These are phyloP conservation scores for Pseudogymnoascus sp. DNA, from an alignment of 2,329 filamentous ascomycete species.

Conservation along the genomic window DNA sequence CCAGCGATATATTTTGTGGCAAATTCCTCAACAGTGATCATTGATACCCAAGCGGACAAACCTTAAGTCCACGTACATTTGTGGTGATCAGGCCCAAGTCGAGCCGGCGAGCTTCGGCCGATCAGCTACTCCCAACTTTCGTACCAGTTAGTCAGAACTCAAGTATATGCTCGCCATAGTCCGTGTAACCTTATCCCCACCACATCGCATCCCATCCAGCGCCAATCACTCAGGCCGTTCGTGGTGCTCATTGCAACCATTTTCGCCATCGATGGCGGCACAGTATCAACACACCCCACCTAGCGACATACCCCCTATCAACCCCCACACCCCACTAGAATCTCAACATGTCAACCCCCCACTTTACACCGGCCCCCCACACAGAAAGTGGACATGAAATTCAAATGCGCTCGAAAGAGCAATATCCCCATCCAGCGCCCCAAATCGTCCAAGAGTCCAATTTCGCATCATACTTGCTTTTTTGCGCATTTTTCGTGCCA, in stretches of 20 bases:
- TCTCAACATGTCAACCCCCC: conserved; percentile 6
- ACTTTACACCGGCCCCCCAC: not conserved
- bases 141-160: not conserved
- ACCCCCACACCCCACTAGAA: conserved; percentile 5
- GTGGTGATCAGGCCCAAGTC: not conserved
- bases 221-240: not conserved
- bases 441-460: not conserved
- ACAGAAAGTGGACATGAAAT: not conserved
- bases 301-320: not conserved
- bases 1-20: not conserved
- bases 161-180: not conserved
- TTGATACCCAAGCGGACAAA: not conserved
- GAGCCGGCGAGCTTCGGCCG: not conserved
- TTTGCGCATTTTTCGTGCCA: not conserved
- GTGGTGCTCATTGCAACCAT: not conserved
- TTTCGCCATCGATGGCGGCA: conserved; percentile 6
- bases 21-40: not conserved
- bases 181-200: conserved; percentile 8
- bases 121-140: not conserved
- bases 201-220: not conserved
- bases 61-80: conserved; percentile 4
- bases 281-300: conserved; percentile 1
- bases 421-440: not conserved
- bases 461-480: not conserved
- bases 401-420: not conserved